phyloP scores from a whole-genome alignment of 2,329 filamentous ascomycete genomes.

The Fusarium denticulatum region DNA sequence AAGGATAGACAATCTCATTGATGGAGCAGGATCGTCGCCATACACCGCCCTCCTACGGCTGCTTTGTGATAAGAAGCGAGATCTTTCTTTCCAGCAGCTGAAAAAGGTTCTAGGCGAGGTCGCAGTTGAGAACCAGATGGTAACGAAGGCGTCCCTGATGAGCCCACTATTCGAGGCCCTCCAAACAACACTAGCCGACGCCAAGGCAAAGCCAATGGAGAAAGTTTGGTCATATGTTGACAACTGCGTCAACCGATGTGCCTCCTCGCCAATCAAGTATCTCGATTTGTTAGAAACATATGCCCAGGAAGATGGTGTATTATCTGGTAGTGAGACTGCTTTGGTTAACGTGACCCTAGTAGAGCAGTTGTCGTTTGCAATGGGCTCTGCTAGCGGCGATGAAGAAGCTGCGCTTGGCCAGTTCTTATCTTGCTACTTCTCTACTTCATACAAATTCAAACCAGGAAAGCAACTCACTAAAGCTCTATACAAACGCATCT shows the following conservation, averaged over 20 bases:
- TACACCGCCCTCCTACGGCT: slow-evolving; percentile 75
- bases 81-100: slow-evolving; percentile 55
- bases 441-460: slow-evolving; percentile 61
- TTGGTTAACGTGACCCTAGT: slow-evolving; percentile 74
- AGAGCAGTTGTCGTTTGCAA: slow-evolving; percentile 81
- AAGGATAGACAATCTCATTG: slow-evolving; percentile 70
- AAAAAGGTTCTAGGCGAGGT: slow-evolving; percentile 68
- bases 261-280: slow-evolving; percentile 82
- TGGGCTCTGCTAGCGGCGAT: slow-evolving; percentile 59
- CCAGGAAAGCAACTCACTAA: slow-evolving; percentile 50
- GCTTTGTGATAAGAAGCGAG: slow-evolving; percentile 45
- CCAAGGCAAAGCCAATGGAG: slow-evolving; percentile 45
- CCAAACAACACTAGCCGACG: slow-evolving; percentile 33
- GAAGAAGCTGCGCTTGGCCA: slow-evolving; percentile 59
- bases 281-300: slow-evolving; percentile 73
- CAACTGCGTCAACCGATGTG: slow-evolving; percentile 81
- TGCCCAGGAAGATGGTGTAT: slow-evolving; percentile 43
- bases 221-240: slow-evolving; percentile 78
- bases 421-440: slow-evolving; percentile 69
- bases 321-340: slow-evolving; percentile 54
- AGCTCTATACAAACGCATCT: slow-evolving; percentile 46
- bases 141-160: slow-evolving; percentile 62
- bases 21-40: slow-evolving; percentile 62
- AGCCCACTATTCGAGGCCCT: slow-evolving; percentile 56
- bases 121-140: slow-evolving; percentile 72